Evolutionary conservation across 1,284 basidiomycete genomes (phyloP), one percentile per base, ranked within the genome.

Genomic region (Coniferiporia sulphurascens): DNA sequence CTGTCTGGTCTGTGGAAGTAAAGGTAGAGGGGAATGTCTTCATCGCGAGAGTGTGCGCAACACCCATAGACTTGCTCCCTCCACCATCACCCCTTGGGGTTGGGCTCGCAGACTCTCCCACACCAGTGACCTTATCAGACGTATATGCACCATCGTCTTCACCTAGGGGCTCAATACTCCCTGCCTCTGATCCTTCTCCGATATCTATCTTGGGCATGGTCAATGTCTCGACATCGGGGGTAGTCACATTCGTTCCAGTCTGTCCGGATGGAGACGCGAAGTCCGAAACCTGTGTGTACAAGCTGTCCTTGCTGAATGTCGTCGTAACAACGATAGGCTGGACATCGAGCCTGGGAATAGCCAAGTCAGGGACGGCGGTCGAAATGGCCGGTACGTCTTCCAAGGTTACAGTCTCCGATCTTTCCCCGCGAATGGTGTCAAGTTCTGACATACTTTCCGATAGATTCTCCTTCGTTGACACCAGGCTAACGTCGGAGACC

Each of bases 21-120:
- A 58, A 58, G 13, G 57, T 51, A 36, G 57, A 58, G 6, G 57
- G 57, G 57, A 58, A 58, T 17, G 57, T 45, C 22, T 38, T n/a
- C 57, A 58, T 46, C 10, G 57, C 57, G 17, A 58, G 57, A 19
- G 57, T 48, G 27, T 58, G 57, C 3, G 57, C 32, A 21, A 58
- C 21, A 36, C 57, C 36, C 19, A 58, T 22, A 13, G 57, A 36
- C 19, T 34, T 58, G 36, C 36, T 49, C 3, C 21, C 19, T 12
- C 44, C 44, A 45, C 22, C 49, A 48, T 6, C n/a, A 32, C 13
- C 19, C 8, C 17, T 9, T 12, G 38, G 17, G 4, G 57, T 53
- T 22, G 17, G 22, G 17, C 36, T 56, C 7, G n/a, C 34, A 12
- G 59, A 43, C n/a, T 41, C 36, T 17, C 19, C 59, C 46, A 54